These are phyloP conservation scores for Phytopythium vexans DNA, from an alignment of 352 stramenopile species.

Conservation along the genomic window DNA sequence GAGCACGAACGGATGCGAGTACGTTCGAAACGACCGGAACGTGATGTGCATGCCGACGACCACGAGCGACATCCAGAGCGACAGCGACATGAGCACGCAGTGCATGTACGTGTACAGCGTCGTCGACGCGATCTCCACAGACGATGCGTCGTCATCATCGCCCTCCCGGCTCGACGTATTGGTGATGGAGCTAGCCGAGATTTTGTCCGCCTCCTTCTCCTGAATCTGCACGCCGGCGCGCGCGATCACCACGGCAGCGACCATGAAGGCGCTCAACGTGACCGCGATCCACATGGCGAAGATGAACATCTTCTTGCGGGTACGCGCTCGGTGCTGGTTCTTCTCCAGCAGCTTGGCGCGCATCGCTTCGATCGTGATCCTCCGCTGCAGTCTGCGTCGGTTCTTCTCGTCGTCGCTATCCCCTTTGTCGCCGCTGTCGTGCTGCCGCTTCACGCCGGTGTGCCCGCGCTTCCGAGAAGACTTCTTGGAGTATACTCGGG, in stretches of 20 bases:
- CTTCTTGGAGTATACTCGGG: conserved; percentile 1
- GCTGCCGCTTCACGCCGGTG: conserved; percentile 5
- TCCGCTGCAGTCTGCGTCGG: conserved; percentile 39
- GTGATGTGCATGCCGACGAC: conserved; percentile 74
- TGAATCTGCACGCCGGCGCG: conserved; percentile 42
- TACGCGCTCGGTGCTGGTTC: conserved; percentile 44
- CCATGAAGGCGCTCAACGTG: conserved; percentile 58
- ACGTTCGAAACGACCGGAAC: conserved; percentile 72
- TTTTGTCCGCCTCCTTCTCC: conserved; percentile 4
- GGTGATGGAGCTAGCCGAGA: conserved; percentile 9
- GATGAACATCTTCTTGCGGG: conserved; percentile 54
- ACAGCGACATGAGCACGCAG: conserved; percentile 72
- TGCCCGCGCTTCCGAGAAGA: not conserved
- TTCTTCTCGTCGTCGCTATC: conserved; percentile 44
- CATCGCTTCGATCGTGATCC: conserved; percentile 57
- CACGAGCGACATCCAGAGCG: conserved; percentile 72
- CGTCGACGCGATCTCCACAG: not conserved
- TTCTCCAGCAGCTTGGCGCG: conserved; percentile 52
- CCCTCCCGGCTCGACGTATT: not conserved
- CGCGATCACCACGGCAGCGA: conserved; percentile 56
- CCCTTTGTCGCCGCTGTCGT: conserved; percentile 5
- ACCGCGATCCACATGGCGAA: conserved; percentile 57
- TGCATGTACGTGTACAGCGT: conserved; percentile 62
- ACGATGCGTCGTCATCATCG: conserved; percentile 2
- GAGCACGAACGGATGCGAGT: conserved; percentile 65